These are phyloP conservation scores for Lithohypha guttulata DNA, from an alignment of 2,329 filamentous ascomycete species.

Conservation along the genomic window DNA sequence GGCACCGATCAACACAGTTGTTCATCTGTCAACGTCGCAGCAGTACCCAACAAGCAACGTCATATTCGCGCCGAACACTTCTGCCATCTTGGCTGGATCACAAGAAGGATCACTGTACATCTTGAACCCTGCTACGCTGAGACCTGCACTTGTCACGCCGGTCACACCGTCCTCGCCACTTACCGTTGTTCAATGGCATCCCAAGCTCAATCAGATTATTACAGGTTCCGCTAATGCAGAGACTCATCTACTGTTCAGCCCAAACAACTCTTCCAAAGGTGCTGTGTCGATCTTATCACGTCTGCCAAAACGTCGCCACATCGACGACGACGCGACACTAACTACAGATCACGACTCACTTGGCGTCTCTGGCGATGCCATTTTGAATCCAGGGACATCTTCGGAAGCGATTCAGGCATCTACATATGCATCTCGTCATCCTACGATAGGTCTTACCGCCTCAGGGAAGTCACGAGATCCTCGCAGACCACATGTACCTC, in stretches of 20 bases:
- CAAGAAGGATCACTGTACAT: constrained; percentile 79
- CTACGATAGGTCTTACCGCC: constrained; percentile 63
- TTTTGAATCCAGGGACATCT: constrained; percentile 48
- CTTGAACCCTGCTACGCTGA: constrained; percentile 82
- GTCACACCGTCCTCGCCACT: constrained; percentile 78
- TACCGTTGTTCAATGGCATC: constrained; percentile 81
- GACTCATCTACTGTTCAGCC: constrained; percentile 83
- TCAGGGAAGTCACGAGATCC: constrained; percentile 71
- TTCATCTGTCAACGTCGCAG: constrained; percentile 70
- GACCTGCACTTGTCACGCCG: constrained; percentile 71
- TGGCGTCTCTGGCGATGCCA: constrained; percentile 73
- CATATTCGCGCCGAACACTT: constrained; percentile 72
- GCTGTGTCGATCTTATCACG: constrained; percentile 84
- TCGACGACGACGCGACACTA: constrained; percentile 81
- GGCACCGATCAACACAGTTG: constrained; percentile 65
- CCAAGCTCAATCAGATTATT: constrained; percentile 90
- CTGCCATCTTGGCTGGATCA: constrained; percentile 82
- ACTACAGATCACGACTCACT: constrained; percentile 67
- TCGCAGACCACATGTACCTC: constrained; percentile 70
- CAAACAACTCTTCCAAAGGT: constrained; percentile 66
- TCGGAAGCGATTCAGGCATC: constrained; percentile 37
- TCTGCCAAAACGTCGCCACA: constrained; percentile 85
- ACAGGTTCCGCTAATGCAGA: constrained; percentile 87
- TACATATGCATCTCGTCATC: constrained; percentile 49
- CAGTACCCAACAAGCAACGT: constrained; percentile 81